A percentile compares a stretch with the other conserved stretches of the same genome.
phyloP scores from a whole-genome alignment of 2,329 filamentous ascomycete genomes.

The Arachnomyces sp. region DNA sequence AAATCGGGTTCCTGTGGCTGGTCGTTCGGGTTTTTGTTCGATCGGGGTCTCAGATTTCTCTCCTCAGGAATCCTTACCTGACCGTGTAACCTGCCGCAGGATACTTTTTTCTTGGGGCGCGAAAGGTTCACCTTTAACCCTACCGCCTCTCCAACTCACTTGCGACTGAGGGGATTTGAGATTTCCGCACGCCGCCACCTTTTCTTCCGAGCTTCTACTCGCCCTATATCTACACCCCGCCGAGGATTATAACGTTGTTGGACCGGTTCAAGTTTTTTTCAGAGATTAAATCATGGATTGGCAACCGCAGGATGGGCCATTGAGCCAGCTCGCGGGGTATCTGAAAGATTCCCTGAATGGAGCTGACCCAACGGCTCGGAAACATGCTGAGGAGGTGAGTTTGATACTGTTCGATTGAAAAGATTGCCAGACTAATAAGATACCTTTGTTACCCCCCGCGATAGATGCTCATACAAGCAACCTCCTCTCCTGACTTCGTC shows the following conservation, averaged over 20 bases:
- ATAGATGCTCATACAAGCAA: conserved; percentile 89
- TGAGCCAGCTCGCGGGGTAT: conserved; percentile 81
- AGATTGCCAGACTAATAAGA: background rate
- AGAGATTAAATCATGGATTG: conserved; percentile 62
- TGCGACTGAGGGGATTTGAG: background rate
- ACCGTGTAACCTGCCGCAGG: no score
- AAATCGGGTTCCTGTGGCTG: no score
- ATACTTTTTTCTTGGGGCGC: no score
- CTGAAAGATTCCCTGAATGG: conserved; percentile 87
- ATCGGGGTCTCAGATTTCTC: no score
- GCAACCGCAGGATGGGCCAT: conserved; percentile 79
- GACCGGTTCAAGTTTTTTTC: background rate
- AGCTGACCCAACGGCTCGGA: conserved; percentile 69
- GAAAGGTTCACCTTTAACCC: no score
- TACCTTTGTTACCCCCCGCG: background rate
- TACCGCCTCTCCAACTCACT: background rate
- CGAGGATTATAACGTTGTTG: background rate
- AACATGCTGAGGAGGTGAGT: conserved; percentile 80
- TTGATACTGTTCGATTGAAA: conserved; percentile 6
- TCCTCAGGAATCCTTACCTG: no score
- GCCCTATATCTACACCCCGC: conserved; percentile 1
- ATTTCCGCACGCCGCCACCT: background rate
- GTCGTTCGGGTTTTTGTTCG: no score
- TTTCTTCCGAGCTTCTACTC: background rate
- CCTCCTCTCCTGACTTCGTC: conserved; percentile 82